Conservation (phyloP, 2,329 filamentous ascomycete species). For the Pseudopyrenochaeta lycopersici region DNA sequence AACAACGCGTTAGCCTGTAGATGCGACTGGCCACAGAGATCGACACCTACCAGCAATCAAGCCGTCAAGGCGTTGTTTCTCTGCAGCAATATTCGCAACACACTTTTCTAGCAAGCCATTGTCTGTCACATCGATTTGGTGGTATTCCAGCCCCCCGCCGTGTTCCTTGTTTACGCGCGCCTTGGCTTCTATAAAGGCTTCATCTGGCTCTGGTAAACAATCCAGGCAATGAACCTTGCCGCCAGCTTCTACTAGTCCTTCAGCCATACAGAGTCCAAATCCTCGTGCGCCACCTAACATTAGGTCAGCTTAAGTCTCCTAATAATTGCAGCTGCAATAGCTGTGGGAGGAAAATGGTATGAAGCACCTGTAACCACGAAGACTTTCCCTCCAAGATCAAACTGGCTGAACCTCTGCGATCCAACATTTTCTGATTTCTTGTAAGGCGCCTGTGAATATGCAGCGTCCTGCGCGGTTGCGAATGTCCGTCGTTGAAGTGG, state of each 20-base stretch:
- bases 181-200: slow-evolving; percentile 70
- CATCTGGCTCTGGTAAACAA: slow-evolving; percentile 62
- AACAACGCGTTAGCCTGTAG: neutral
- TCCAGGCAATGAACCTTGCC: slow-evolving; percentile 75
- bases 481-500: slow-evolving; percentile 13
- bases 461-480: slow-evolving; percentile 16
- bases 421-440: slow-evolving; percentile 25
- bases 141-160: slow-evolving; percentile 73
- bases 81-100: slow-evolving; percentile 72
- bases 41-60: slow-evolving; percentile 65
- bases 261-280: slow-evolving; percentile 74
- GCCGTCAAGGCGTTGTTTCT: slow-evolving; percentile 77
- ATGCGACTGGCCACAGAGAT: neutral
- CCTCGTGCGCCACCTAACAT: slow-evolving; percentile 72
- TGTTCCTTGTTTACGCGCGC: slow-evolving; percentile 68
- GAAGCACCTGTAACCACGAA: slow-evolving; percentile 67
- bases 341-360: slow-evolving; percentile 68
- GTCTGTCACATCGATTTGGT: slow-evolving; percentile 80
- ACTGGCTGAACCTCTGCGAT: slow-evolving; percentile 30
- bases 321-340: slow-evolving; percentile 1
- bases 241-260: slow-evolving; percentile 77
- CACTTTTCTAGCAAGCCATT: slow-evolving; percentile 70
- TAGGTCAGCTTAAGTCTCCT: slow-evolving; percentile 41
- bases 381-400: slow-evolving; percentile 42
- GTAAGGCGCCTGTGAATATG: slow-evolving; percentile 25